These are phyloP conservation scores for Esteya vermicola DNA, from an alignment of 2,329 filamentous ascomycete species.

Conservation along the genomic window DNA sequence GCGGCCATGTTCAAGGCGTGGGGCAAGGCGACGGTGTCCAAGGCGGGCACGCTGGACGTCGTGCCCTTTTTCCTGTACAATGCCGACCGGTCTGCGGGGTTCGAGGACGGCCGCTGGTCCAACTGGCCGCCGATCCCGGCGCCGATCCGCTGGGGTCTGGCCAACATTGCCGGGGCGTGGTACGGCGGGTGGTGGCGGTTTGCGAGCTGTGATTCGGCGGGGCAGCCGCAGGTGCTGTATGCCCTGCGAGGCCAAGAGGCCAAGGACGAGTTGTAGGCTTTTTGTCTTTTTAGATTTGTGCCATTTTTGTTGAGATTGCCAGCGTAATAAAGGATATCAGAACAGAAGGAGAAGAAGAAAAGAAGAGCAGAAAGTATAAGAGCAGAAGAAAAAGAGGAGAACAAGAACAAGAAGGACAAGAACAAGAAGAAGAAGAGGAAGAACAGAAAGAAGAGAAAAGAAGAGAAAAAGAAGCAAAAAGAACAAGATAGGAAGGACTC, in stretches of 20 bases:
- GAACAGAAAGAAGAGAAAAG: neutral
- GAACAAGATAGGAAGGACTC: neutral
- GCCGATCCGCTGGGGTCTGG: slow-evolving; percentile 43
- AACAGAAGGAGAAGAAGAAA: no score
- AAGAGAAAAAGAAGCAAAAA: neutral
- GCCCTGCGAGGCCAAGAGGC: slow-evolving; percentile 21
- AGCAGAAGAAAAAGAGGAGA: no score
- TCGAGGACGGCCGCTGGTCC: slow-evolving; percentile 44
- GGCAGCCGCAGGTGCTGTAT: slow-evolving; percentile 38
- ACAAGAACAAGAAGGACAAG: no score
- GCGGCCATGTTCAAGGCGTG: slow-evolving; percentile 40
- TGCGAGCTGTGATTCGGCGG: slow-evolving; percentile 42
- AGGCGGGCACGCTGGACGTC: slow-evolving; percentile 43
- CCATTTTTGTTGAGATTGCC: no score
- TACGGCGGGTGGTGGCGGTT: slow-evolving; percentile 50
- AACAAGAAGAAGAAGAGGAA: no score
- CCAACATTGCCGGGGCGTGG: slow-evolving; percentile 42
- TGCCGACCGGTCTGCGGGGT: slow-evolving; percentile 35
- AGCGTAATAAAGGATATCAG: no score
- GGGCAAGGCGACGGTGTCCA: slow-evolving; percentile 50
- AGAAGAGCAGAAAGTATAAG: no score
- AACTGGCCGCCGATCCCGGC: slow-evolving; percentile 52
- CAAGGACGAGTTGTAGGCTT: slow-evolving; percentile 5
- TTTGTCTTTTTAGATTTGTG: no score
- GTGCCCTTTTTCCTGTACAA: slow-evolving; percentile 53